Conservation (phyloP, 257 asterid species). For the Schizonepeta tenuifolia region DNA sequence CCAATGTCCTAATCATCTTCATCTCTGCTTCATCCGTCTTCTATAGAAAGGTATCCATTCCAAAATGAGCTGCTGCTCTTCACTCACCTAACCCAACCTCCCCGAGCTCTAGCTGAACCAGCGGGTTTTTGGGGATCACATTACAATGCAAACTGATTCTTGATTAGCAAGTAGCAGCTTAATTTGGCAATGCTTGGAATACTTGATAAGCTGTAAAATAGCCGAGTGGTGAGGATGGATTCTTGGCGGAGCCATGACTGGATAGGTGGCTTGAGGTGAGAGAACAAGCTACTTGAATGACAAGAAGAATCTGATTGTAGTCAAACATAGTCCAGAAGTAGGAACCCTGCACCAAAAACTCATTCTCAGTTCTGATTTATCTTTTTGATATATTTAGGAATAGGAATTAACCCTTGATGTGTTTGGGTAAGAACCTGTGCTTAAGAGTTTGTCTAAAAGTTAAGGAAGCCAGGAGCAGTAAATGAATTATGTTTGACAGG, state of each 20-base stretch:
- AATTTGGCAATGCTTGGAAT: neutral
- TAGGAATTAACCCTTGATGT: neutral
- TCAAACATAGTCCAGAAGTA: constrained; percentile 17
- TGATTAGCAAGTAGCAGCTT: constrained; percentile 17
- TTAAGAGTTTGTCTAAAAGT: neutral
- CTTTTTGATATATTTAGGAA: neutral
- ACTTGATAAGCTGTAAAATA: neutral
- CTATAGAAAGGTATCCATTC: neutral
- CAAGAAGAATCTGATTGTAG: neutral
- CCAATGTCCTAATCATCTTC: neutral
- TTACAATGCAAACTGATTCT: neutral
- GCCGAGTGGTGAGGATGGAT: constrained; percentile 2
- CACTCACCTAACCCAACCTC: neutral
- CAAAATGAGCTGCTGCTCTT: neutral
- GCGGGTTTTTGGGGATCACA: neutral
- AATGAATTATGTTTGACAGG: neutral
- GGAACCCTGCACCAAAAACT: neutral
- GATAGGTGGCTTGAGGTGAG: constrained; percentile 5
- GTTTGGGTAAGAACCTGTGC: neutral
- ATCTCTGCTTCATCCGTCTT: neutral
- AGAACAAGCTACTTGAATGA: constrained; percentile 18
- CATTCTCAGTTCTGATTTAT: neutral
- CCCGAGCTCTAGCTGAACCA: neutral
- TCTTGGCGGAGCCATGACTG: constrained; percentile 18
- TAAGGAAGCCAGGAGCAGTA: neutral